Conservation (phyloP, 1,139 yeast genomes). For the Yamadazyma oceani region DNA sequence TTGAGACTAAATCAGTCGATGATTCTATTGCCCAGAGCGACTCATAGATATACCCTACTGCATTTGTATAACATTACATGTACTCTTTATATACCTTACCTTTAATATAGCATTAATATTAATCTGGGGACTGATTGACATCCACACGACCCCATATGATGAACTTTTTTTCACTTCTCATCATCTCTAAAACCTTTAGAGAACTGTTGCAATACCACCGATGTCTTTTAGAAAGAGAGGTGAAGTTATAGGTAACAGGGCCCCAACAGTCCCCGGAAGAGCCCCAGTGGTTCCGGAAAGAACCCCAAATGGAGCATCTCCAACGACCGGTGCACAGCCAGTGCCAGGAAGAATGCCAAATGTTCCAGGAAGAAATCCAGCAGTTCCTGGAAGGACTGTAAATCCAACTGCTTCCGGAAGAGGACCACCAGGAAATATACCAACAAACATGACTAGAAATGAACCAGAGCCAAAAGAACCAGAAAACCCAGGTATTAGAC, state of each 20-base stretch:
- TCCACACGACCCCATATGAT: too few species aligned
- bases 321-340: not conserved
- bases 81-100: not conserved
- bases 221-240: slow-evolving; percentile 77
- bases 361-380: slow-evolving; percentile 16
- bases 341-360: slow-evolving; percentile 11
- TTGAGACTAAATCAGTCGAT: too few species aligned
- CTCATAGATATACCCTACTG: too few species aligned
- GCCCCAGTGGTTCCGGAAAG: not conserved
- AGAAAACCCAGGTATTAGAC: slow-evolving; percentile 62
- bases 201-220: not conserved
- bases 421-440: too few species aligned
- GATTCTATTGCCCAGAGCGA: too few species aligned
- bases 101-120: too few species aligned
- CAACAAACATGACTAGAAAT: slow-evolving; percentile 10
- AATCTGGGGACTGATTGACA: not conserved
- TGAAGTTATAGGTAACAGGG: slow-evolving; percentile 47
- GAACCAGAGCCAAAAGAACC: slow-evolving; percentile 14
- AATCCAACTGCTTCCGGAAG: slow-evolving; percentile 4
- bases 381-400: slow-evolving; percentile 10
- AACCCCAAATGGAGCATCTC: too few species aligned
- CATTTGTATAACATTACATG: too few species aligned
- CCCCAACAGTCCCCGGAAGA: slow-evolving; percentile 21
- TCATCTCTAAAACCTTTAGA: not conserved
- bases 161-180: too few species aligned